A percentile compares a stretch with the other conserved stretches of the same genome.
Conservation (phyloP, 2,329 filamentous ascomycete species). For the Kalaharituber pfeilii region DNA sequence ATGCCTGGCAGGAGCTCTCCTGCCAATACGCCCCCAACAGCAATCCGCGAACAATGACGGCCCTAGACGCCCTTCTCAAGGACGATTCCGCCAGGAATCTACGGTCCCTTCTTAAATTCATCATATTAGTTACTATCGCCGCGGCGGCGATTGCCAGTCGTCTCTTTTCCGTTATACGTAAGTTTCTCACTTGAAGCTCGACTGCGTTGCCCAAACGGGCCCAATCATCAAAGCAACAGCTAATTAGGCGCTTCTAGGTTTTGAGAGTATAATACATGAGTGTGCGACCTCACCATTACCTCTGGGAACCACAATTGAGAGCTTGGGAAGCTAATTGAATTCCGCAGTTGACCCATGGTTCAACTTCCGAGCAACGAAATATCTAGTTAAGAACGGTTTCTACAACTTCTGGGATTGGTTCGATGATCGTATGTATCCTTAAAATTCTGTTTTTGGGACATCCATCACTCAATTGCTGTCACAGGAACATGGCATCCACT, state of each 20-base stretch:
- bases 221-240: slow-evolving; percentile 1
- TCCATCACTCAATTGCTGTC: slow-evolving; percentile 11
- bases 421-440: slow-evolving; percentile 56
- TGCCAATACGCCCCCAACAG: background rate
- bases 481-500: slow-evolving; percentile 92
- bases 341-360: slow-evolving; percentile 91
- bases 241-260: slow-evolving; percentile 39
- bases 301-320: slow-evolving; percentile 5
- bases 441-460: background rate
- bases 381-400: slow-evolving; percentile 90
- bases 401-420: slow-evolving; percentile 99
- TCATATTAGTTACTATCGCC: slow-evolving; percentile 83
- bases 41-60: slow-evolving; percentile 8
- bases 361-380: slow-evolving; percentile 97
- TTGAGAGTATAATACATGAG: slow-evolving; percentile 99
- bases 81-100: slow-evolving; percentile 66
- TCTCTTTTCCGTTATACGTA: slow-evolving; percentile 96
- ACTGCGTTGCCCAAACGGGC: background rate
- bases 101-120: slow-evolving; percentile 65
- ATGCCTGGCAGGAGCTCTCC: background rate
- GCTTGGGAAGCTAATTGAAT: background rate
- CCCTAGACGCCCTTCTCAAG: slow-evolving; percentile 47
- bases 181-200: slow-evolving; percentile 27
- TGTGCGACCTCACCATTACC: slow-evolving; percentile 43
- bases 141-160: slow-evolving; percentile 81